Base-by-base conservation (phyloP, 2,329 filamentous ascomycete species). In the Pseudopithomyces maydicus region DNA sequence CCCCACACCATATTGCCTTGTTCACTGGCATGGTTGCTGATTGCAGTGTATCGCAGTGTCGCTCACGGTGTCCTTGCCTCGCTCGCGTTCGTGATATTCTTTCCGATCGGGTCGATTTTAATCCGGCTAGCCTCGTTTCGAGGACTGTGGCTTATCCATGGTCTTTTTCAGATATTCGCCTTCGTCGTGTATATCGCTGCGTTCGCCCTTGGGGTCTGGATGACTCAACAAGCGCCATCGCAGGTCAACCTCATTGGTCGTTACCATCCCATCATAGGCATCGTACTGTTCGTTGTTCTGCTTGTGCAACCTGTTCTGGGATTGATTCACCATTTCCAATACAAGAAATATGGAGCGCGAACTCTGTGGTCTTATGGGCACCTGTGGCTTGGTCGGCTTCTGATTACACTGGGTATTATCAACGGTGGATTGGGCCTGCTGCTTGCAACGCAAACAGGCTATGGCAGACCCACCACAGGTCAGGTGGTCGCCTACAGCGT, bases 301-400 rank as follows among this genome's bases (percentile, higher is more conserved):
- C 70, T 85, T 3, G 81, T 87, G 57, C 82, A 84, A 59, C 82
- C 82, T 0, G 66, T 78, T 1, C 73, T 81, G 35, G 83, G 83
- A 1, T 61, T 78, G 15, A 58, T 82, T 1, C 83, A 85, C 57
- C 83, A 85, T 63, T 61, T 71, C 8, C 69, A 79, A 48, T 85
- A 79, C 69, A 75, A 78, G 51, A 78, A 76, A 55, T 77, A 75
- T 4, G 74, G 75, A 10, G 66, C 69, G 6, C 78, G 80, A 39
- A 79, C 76, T 3, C 59, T 76, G 14, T 78, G 76, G 57, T 80
- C 79, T 1, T 77, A 80, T 56, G 68, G 71, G 1, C 83, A 85
- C 60, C 74, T 84, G n/a, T 85, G 83, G 83, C 69, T 82, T 26
- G 83, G 83, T 17, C 74, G 83, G 2, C 61, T 74, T 20, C 72